These are phyloP conservation scores for Hypocrella siamensis DNA, from an alignment of 2,329 filamentous ascomycete species.

Conservation along the genomic window DNA sequence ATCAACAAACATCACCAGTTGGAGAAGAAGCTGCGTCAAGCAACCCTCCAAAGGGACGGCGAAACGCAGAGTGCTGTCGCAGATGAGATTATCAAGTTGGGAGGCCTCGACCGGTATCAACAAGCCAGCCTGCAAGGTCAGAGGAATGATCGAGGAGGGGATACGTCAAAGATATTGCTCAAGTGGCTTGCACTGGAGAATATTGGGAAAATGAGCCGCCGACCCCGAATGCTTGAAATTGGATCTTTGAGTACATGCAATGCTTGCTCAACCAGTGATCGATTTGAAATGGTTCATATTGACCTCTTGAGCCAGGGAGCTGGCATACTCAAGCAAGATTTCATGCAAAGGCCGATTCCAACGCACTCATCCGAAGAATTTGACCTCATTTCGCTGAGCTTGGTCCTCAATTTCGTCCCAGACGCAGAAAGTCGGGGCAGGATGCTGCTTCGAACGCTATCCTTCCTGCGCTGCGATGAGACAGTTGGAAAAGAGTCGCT, in stretches of 20 bases:
- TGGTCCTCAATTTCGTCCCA: conserved; percentile 91
- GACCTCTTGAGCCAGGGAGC: conserved; percentile 78
- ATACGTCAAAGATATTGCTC: conserved; percentile 48
- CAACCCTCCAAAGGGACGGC: conserved; percentile 34
- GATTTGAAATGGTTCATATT: conserved; percentile 67
- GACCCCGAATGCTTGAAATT: conserved; percentile 65
- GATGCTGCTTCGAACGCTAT: conserved; percentile 65
- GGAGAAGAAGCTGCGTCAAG: conserved; percentile 45
- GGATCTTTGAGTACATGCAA: conserved; percentile 77
- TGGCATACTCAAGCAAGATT: conserved; percentile 77
- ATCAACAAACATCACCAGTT: conserved; percentile 52
- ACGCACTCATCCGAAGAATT: conserved; percentile 46
- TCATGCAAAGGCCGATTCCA: conserved; percentile 77
- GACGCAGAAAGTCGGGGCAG: conserved; percentile 58
- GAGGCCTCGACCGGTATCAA: conserved; percentile 49
- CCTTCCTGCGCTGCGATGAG: conserved; percentile 40
- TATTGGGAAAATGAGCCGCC: conserved; percentile 10
- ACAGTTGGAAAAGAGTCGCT: conserved; percentile 7
- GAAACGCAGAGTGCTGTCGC: conserved; percentile 28
- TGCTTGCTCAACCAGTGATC: conserved; percentile 57
- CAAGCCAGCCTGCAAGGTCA: conserved; percentile 55
- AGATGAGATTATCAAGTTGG: conserved; percentile 38
- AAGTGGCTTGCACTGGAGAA: conserved; percentile 36
- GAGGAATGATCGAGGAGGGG: conserved; percentile 47
- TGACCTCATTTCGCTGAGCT: conserved; percentile 78